Conservation (phyloP, 2,329 filamentous ascomycete species). For the Fusarium albidum region DNA sequence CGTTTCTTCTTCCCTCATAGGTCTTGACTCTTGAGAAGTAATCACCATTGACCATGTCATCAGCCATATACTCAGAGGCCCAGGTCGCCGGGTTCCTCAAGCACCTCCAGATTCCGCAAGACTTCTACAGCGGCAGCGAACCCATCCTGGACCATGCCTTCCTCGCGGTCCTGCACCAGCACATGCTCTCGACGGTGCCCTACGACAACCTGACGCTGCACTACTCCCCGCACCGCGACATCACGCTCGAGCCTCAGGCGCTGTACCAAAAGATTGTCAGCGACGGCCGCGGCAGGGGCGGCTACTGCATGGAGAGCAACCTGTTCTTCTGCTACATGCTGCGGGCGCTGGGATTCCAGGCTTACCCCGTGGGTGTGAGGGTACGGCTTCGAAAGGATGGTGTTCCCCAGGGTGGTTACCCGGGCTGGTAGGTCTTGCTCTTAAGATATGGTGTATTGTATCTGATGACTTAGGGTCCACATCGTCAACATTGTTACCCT, state of each 20-base stretch:
- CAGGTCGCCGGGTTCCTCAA: conserved; percentile 42
- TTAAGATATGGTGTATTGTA: too few relatives aligned
- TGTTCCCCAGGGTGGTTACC: conserved; percentile 52
- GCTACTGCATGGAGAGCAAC: conserved; percentile 68
- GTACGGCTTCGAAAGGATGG: conserved; percentile 51
- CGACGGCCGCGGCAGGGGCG: conserved; percentile 55
- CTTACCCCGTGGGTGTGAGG: conserved; percentile 65
- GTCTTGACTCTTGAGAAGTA: conserved; percentile 4
- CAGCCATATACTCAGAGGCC: conserved; percentile 39
- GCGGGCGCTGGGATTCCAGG: conserved; percentile 58
- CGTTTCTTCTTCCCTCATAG: conserved; percentile 2
- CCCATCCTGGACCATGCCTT: conserved; percentile 43
- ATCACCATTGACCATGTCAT: conserved; percentile 34
- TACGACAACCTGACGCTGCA: conserved; percentile 66
- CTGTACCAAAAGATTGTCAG: conserved; percentile 60
- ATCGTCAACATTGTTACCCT: conserved; percentile 69
- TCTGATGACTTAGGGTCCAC: conserved; percentile 54
- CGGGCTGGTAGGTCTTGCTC: conserved; percentile 54
- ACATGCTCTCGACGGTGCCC: conserved; percentile 60
- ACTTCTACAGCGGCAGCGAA: conserved; percentile 39
- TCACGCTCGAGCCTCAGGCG: conserved; percentile 54
- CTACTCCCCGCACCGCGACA: conserved; percentile 51
- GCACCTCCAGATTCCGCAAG: conserved; percentile 39
- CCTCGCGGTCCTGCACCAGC: conserved; percentile 50
- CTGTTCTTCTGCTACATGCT: conserved; percentile 64